Conservation (phyloP, 2,329 filamentous ascomycete genomes). For the Epichloe sylvatica region DNA sequence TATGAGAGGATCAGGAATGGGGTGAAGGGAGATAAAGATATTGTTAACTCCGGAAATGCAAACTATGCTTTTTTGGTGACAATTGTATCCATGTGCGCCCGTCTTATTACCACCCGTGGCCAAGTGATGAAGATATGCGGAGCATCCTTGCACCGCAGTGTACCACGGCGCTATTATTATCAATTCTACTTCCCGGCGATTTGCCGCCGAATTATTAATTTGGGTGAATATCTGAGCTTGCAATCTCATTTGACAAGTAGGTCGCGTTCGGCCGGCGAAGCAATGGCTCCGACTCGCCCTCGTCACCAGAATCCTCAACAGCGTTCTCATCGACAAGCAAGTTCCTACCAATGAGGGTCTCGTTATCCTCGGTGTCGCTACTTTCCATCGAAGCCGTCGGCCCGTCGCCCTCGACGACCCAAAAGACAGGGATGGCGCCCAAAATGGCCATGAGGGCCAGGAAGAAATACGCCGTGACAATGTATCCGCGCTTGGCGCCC, state of each 20-base stretch:
- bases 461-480: slow-evolving; percentile 71
- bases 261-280: not conserved
- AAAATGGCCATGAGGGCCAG: slow-evolving; percentile 50
- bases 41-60: too few species aligned
- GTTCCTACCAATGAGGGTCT: slow-evolving; percentile 9
- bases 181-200: too few species aligned
- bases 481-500: slow-evolving; percentile 61
- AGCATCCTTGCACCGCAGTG: too few species aligned
- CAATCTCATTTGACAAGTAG: too few species aligned
- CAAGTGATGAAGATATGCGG: too few species aligned
- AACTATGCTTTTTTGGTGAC: too few species aligned
- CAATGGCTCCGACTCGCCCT: slow-evolving; percentile 9
- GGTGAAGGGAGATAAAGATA: too few species aligned
- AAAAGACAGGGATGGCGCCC: slow-evolving; percentile 59
- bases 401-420: slow-evolving; percentile 62
- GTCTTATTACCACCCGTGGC: too few species aligned
- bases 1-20: too few species aligned
- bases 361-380: slow-evolving; percentile 20
- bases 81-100: too few species aligned
- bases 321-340: slow-evolving; percentile 13
- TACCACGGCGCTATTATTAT: too few species aligned
- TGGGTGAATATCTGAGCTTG: not conserved
- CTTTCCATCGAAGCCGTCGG: slow-evolving; percentile 26
- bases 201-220: too few species aligned
- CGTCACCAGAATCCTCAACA: slow-evolving; percentile 9